phyloP scores from a whole-genome alignment of 306 rosid species.

The Lathyrus tuberosus region DNA sequence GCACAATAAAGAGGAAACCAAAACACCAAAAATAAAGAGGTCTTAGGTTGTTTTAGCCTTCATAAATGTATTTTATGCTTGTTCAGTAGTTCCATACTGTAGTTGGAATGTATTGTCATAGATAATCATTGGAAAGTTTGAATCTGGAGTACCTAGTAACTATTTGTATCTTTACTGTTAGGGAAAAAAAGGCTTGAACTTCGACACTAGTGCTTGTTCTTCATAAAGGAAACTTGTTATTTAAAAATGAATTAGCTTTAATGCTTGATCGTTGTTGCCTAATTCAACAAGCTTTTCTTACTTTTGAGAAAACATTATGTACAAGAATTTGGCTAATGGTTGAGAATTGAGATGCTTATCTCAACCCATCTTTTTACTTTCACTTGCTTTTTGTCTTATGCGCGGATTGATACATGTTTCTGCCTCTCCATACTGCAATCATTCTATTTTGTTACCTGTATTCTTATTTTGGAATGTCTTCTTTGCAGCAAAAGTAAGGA shows the following conservation, averaged over 20 bases:
- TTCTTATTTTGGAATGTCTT: constrained; percentile 42
- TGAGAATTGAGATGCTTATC: constrained; percentile 35
- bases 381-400: constrained; percentile 17
- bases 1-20: too few species aligned
- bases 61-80: constrained; percentile 4
- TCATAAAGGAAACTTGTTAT: neutral
- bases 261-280: constrained; percentile 10
- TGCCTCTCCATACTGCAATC: constrained; percentile 30
- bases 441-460: constrained; percentile 20
- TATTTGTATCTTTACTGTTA: neutral
- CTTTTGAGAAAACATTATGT: constrained; percentile 22
- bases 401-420: constrained; percentile 10
- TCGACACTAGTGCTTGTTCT: neutral
- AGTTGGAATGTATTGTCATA: constrained; percentile 7
- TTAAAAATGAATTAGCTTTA: constrained; percentile 8
- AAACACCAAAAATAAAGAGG: too few species aligned
- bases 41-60: too few species aligned
- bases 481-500: constrained; percentile 65
- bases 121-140: constrained; percentile 13
- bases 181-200: neutral
- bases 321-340: constrained; percentile 11
- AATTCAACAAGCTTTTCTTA: constrained; percentile 32
- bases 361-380: constrained; percentile 26
- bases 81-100: constrained; percentile 15
- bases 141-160: constrained; percentile 13